Evolutionary conservation across 352 stramenopile genomes (phyloP).

Genomic region (Elongisporangium anandrum): DNA sequence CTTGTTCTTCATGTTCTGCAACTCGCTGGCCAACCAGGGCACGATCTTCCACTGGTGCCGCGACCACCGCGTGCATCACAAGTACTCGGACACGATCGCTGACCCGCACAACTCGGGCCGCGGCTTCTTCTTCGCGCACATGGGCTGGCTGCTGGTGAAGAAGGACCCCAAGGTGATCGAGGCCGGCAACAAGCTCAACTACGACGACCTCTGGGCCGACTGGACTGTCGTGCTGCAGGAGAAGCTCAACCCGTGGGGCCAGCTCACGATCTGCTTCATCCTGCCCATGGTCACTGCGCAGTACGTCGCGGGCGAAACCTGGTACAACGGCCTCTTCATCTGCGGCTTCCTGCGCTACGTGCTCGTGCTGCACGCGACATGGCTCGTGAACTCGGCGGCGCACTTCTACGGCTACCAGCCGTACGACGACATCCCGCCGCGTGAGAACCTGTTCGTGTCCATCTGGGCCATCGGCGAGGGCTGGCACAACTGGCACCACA

Average conservation of each 20-base stretch:
- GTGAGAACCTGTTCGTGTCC: conserved; percentile 97
- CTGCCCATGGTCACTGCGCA: conserved; percentile 90
- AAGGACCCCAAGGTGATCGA: conserved; percentile 93
- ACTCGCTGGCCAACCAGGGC: conserved; percentile 97
- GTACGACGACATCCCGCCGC: conserved; percentile 95
- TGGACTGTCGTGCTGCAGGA: conserved; percentile 95
- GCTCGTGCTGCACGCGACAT: conserved; percentile 95
- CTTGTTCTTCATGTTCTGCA: conserved; percentile 97
- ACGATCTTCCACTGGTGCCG: conserved; percentile 98
- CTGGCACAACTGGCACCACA: conserved; percentile 99
- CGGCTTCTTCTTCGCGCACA: conserved; percentile 99
- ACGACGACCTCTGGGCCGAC: conserved; percentile 95
- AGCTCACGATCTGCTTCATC: conserved; percentile 98
- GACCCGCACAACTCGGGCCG: conserved; percentile 95
- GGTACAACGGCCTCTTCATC: conserved; percentile 96
- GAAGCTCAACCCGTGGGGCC: conserved; percentile 96
- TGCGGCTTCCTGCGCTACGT: conserved; percentile 93
- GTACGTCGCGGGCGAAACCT: conserved; percentile 89
- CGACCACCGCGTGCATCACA: conserved; percentile 99
- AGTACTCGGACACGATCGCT: conserved; percentile 95
- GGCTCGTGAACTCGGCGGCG: conserved; percentile 97
- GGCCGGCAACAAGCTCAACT: conserved; percentile 93
- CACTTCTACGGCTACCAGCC: conserved; percentile 98
- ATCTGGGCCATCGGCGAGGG: conserved; percentile 95
- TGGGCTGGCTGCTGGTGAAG: conserved; percentile 98